Evolutionary conservation across 192 early-diverging fungal species (phyloP).

Genomic region (Pecoramyces ruminantium): DNA sequence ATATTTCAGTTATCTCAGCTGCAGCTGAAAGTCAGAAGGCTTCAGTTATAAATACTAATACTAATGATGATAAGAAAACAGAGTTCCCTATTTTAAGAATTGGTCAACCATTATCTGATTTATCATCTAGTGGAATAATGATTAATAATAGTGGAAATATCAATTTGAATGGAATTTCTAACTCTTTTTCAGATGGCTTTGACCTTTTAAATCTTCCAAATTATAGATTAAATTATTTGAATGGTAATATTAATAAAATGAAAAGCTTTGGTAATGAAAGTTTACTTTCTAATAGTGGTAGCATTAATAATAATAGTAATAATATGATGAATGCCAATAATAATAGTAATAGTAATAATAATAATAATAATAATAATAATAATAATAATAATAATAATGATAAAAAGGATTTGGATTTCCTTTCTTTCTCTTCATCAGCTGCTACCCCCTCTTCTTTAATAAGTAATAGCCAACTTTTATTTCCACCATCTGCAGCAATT

Average conservation of each 20-base stretch:
- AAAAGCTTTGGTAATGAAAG: background rate
- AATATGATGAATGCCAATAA: no score
- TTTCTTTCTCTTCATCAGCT: background rate
- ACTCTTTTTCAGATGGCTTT: background rate
- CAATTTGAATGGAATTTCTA: background rate
- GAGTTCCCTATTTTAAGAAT: background rate
- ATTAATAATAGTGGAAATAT: background rate
- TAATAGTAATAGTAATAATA: no score
- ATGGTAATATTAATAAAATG: background rate
- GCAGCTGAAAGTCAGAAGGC: background rate
- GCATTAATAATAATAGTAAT: background rate
- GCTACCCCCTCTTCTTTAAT: background rate
- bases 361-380: background rate
- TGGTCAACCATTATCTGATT: background rate
- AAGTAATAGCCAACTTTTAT: background rate
- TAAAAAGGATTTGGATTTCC: background rate
- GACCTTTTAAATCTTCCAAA: background rate
- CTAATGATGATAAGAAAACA: background rate
- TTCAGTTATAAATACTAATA: background rate
- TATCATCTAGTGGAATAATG: background rate
- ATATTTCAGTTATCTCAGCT: background rate
- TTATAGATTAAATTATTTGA: background rate
- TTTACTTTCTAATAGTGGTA: background rate
- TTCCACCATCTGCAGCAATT: background rate
- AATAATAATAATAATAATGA: background rate